A percentile compares a stretch with the other conserved stretches of the same genome.
phyloP scores from a whole-genome alignment of 1,139 yeast species.

The Geotrichum citri-aurantii region DNA sequence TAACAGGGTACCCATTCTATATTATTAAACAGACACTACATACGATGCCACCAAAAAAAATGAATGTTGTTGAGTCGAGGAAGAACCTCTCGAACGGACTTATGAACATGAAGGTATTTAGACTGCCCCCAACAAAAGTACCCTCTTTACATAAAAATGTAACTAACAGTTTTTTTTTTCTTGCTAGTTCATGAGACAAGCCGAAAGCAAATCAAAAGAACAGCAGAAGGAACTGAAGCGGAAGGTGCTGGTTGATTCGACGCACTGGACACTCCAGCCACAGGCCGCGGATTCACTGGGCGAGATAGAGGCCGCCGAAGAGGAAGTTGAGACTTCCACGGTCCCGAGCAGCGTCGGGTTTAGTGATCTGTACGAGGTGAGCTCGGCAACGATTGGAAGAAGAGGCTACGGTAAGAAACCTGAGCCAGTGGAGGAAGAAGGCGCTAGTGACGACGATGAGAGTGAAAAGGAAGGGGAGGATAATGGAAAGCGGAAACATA shows the following conservation, averaged over 20 bases:
- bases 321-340: constrained; percentile 4
- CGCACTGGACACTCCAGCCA: constrained; percentile 50
- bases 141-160: not conserved
- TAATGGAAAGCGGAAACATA: not conserved
- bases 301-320: not conserved
- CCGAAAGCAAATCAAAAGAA: constrained; percentile 35
- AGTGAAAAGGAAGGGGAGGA: not conserved
- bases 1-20: no score
- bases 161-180: not conserved
- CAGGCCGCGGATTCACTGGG: not conserved
- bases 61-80: constrained; percentile 8
- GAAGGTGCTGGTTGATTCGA: constrained; percentile 44
- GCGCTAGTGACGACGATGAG: not conserved
- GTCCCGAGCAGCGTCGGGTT: constrained; percentile 21
- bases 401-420: constrained; percentile 13
- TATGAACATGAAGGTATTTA: constrained; percentile 13
- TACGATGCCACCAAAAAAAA: constrained; percentile 15
- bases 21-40: no score
- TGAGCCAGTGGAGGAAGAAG: constrained; percentile 4
- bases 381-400: constrained; percentile 1
- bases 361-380: constrained; percentile 26
- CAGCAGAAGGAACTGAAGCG: constrained; percentile 35
- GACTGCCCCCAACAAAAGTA: not conserved
- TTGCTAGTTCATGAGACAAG: constrained; percentile 43
- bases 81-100: constrained; percentile 16